Evolutionary conservation across 176 grass and related monocot species (phyloP), one percentile per base, ranked within the genome.

Genomic region (Bromus sterilis): DNA sequence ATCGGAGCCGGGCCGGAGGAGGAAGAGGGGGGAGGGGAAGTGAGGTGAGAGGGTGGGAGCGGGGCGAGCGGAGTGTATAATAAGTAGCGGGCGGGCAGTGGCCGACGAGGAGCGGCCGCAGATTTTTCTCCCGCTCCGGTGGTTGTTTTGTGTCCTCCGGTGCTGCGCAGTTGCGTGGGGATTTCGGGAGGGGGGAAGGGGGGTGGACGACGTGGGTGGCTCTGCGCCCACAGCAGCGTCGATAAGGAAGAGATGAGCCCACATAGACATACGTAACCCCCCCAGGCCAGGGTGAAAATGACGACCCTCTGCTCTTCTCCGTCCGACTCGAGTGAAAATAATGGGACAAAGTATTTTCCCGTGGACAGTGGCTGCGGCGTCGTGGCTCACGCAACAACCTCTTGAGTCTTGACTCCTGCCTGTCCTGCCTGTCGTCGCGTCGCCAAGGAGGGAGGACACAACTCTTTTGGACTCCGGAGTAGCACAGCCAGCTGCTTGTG

Each of bases 161-260:
- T 78, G 87, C 20, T 35, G 83, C 53, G 78, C 62, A 2, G 78
- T 89, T 78, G 83, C 83, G 87, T 86, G 78, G 78, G 82, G 78
- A 60, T 56, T 89, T 81, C 15, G 25, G 61, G 29, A 9, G 6
- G 18, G 49, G 21, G 43, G 25, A 4, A 35, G 23, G 44, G 37
- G 11, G 1, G 4, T 8, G 62, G 82, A 42, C 29, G 78, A 89
- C 88, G 88, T 89, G 88, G 65, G 65, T 44, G 56, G 78, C 43
- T 72, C 35, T 18, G 78, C 66, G 58, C 43, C 87, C 88, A 78
- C 78, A 86, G 65, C 78, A 86, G 65, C 78, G 73, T 71, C 78
- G 78, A 59, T 66, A 66, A 78, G 83, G 88, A 86, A 82, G 83
- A 30, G 83, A 89, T 82, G 77, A 82, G 64, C 78, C 82, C 87